A percentile compares a stretch with the other conserved stretches of the same genome.
phyloP scores from a whole-genome alignment of 345 rosid species.

The Toxicodendron radicans region DNA sequence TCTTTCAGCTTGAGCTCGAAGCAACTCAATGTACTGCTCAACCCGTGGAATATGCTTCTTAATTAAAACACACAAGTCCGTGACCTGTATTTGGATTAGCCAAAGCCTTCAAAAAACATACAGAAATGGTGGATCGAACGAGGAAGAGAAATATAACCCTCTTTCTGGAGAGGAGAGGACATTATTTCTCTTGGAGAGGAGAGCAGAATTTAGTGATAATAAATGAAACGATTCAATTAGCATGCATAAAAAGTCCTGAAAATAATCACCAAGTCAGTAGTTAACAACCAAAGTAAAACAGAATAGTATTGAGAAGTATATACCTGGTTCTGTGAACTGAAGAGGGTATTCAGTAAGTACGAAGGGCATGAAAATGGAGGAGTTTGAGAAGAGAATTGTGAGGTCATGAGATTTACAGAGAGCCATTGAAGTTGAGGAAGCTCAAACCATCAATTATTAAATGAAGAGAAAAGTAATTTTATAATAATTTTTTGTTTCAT shows the following conservation, averaged over 20 bases:
- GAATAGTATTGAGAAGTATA: constrained; percentile 12
- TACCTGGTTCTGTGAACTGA: constrained; percentile 31
- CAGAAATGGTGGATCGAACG: neutral
- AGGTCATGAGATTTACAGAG: no score
- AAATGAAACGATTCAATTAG: no score
- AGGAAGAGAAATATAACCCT: constrained; percentile 46
- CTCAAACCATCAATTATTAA: no score
- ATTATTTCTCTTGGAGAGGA: no score
- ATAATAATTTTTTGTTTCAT: no score
- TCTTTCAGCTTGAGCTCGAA: constrained; percentile 45
- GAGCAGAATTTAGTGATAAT: no score
- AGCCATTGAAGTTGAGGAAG: neutral
- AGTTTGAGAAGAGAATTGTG: no score
- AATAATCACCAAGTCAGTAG: no score
- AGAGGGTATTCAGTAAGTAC: neutral
- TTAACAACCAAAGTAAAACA: neutral
- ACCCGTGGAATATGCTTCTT: constrained; percentile 66
- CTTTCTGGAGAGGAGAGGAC: constrained; percentile 70
- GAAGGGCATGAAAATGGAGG: neutral
- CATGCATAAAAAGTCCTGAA: no score
- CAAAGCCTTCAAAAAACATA: constrained; percentile 47
- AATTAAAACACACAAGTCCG: constrained; percentile 71
- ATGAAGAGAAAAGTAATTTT: no score
- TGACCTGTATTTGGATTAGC: constrained; percentile 87
- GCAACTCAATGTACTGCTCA: no score